Conservation (phyloP, 768 basidiomycete species). For the Suillus lakei region DNA sequence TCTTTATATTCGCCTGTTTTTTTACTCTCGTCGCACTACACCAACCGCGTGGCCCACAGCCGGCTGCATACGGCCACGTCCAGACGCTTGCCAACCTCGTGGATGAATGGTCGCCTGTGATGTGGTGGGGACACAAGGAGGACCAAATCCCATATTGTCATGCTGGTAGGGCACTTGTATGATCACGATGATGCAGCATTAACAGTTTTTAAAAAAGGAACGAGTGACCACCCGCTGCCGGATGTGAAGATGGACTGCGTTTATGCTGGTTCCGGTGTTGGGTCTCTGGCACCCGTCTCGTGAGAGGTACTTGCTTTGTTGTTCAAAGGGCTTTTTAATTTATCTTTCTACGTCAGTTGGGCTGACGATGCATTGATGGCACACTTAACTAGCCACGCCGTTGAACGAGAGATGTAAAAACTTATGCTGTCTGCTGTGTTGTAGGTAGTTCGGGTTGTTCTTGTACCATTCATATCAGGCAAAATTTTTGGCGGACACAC, state of each 20-base stretch:
- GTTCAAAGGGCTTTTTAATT: background rate
- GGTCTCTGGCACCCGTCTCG: background rate
- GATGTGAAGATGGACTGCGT: background rate
- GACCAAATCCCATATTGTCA: slow-evolving; percentile 13
- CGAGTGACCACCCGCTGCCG: background rate
- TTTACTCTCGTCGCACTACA: slow-evolving; percentile 15
- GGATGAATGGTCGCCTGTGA: slow-evolving; percentile 25
- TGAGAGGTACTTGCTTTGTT: background rate
- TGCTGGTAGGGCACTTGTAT: slow-evolving; percentile 5
- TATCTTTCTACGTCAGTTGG: background rate
- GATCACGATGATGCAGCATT: slow-evolving; percentile 9
- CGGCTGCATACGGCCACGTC: slow-evolving; percentile 22
- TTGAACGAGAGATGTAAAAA: background rate
- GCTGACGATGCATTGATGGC: background rate
- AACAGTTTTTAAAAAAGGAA: background rate
- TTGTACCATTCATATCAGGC: background rate
- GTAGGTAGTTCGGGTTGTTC: background rate
- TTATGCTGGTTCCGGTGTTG: background rate
- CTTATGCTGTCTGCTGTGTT: background rate
- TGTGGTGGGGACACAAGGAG: slow-evolving; percentile 28
- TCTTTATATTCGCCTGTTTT: slow-evolving; percentile 27
- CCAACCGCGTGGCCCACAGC: slow-evolving; percentile 16
- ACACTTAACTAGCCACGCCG: background rate
- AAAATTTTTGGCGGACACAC: background rate
- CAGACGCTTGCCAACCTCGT: slow-evolving; percentile 23